These are phyloP conservation scores for Eimeria brunetti DNA, from an alignment of 169 alveolate genomes.

Conservation along the genomic window DNA sequence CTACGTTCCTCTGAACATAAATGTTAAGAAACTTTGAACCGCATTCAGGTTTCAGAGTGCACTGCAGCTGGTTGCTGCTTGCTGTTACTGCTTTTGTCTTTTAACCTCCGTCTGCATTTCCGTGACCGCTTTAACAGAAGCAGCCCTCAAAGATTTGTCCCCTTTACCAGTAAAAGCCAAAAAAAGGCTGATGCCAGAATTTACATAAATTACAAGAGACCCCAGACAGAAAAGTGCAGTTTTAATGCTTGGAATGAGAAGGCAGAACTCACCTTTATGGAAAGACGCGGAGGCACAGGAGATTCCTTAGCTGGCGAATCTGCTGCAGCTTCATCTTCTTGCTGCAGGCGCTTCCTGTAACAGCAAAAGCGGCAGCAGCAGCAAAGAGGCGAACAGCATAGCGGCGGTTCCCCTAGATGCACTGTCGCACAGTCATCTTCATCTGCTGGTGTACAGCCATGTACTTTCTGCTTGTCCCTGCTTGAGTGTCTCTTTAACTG, in stretches of 20 bases:
- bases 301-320: not conserved
- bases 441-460: not conserved
- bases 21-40: not conserved
- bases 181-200: not conserved
- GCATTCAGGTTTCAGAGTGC: not conserved
- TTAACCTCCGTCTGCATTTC: not conserved
- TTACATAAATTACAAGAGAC: not conserved
- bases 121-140: not conserved
- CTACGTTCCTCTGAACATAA: constrained; percentile 40
- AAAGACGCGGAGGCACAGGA: constrained; percentile 32
- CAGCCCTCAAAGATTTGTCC: not conserved
- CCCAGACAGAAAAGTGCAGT: not conserved
- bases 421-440: not conserved
- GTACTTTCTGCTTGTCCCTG: not conserved
- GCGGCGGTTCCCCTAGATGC: not conserved
- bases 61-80: not conserved
- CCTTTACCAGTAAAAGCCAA: not conserved
- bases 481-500: not conserved
- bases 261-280: constrained; percentile 26
- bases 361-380: constrained; percentile 22
- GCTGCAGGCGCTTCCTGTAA: constrained; percentile 56
- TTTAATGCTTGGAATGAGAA: not conserved
- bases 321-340: not conserved
- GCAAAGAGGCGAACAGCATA: not conserved
- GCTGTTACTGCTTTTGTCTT: not conserved